These are phyloP conservation scores for Schrenkiella parvula DNA, from an alignment of 345 rosid species.

Conservation along the genomic window DNA sequence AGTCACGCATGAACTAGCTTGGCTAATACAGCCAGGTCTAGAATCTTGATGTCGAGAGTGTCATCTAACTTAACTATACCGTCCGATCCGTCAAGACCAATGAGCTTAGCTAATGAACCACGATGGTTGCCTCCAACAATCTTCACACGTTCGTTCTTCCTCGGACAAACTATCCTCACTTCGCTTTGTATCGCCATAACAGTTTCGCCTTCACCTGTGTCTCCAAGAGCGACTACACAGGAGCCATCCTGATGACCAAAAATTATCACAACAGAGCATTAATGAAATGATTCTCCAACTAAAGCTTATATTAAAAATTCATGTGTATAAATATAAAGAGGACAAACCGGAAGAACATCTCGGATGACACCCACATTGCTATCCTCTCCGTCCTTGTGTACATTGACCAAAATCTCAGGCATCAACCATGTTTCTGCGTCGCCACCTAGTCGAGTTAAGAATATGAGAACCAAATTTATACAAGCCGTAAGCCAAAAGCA, in stretches of 20 bases:
- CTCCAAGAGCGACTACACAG: constrained; percentile 55
- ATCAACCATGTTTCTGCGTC: constrained; percentile 64
- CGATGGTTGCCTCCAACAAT: constrained; percentile 73
- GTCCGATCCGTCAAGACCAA: constrained; percentile 75
- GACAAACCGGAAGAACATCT: constrained; percentile 63
- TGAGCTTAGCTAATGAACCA: constrained; percentile 65
- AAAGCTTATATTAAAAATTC: background rate
- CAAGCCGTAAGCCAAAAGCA: background rate
- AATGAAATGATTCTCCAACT: background rate
- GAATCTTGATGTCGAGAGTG: constrained; percentile 73
- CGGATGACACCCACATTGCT: constrained; percentile 52
- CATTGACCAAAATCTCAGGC: constrained; percentile 68
- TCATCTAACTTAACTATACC: constrained; percentile 74
- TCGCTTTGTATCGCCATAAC: constrained; percentile 42
- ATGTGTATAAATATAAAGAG: background rate
- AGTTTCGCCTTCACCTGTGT: constrained; percentile 49
- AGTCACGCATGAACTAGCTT: constrained; percentile 35
- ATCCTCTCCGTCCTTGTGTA: constrained; percentile 56
- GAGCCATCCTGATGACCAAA: constrained; percentile 63
- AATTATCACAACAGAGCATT: background rate
- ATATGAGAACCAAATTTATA: constrained; percentile 1
- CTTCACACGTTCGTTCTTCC: constrained; percentile 72
- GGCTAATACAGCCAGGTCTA: constrained; percentile 59
- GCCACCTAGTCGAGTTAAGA: constrained; percentile 42
- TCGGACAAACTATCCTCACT: constrained; percentile 53